Base-by-base conservation (phyloP, 768 basidiomycete species). In the Gloeostereum incarnatum region DNA sequence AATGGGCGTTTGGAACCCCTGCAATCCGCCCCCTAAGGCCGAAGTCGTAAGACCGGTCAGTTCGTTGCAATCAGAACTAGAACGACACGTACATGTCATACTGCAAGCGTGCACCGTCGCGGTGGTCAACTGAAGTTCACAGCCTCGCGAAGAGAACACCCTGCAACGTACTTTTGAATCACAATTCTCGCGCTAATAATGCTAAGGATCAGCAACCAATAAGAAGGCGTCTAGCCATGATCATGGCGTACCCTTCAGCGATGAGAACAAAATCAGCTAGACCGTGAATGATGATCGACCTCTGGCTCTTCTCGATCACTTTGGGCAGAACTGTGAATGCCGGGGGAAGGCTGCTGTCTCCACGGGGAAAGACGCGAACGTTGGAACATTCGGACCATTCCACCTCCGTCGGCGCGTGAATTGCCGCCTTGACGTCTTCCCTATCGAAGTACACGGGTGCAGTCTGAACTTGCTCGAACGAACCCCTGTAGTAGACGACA, bases 1-100 rank as follows among this genome's bases (percentile, higher is more conserved):
- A 32, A 83, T 81, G 4, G 79, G 80, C 0, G 67, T 75, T 44
- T 78, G 81, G 71, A 86, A 86, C 0, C 83, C 83, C 60, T 86
- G 83, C 40, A 60, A 23, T 1, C 79, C 78, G 42, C 62, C 62
- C 82, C 75, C 73, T 73, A 46, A 9, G 23, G 27, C 14, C 8
- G 26, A 8, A 29, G 8, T 14, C 8, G 14, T 29, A 29, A 8
- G 26, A 14, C 8, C 14, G 14, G 8, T 9, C 30, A n/a, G 9
- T 14, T n/a, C n/a, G n/a, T 5, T 30, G 11, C 19, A 17, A 8
- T 11, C 10, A 20, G 9, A 19, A 30, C 10, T 6, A 8, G 5
- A 38, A 34, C 7, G 16, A 14, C 8, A 29, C 26, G 8, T 14
- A 13, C 33, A 42, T 40, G 42, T 24, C 17, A 33, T 3, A 10